Conservation (phyloP, 495 filamentous ascomycete genomes). For the Penicillium pulvis region DNA sequence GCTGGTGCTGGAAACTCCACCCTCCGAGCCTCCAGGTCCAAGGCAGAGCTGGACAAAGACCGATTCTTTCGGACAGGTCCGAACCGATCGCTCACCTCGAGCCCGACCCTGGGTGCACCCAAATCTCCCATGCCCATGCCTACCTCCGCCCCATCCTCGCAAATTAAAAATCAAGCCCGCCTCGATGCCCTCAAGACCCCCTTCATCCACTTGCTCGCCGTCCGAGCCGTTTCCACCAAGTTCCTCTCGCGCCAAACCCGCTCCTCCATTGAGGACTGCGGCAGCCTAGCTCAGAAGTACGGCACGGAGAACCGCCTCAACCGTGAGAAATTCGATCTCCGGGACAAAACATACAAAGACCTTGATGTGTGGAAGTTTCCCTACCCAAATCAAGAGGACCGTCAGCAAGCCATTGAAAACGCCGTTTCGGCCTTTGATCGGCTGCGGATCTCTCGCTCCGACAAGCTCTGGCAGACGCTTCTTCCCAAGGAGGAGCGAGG, state of each 20-base stretch:
- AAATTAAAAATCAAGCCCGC: constrained; percentile 54
- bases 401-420: constrained; percentile 78
- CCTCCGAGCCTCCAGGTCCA: constrained; percentile 34
- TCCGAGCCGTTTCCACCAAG: constrained; percentile 58
- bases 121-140: constrained; percentile 41
- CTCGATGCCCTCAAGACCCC: constrained; percentile 55
- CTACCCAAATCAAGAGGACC: constrained; percentile 66
- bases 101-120: constrained; percentile 61
- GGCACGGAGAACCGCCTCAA: constrained; percentile 61
- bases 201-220: constrained; percentile 74
- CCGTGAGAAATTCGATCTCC: constrained; percentile 65
- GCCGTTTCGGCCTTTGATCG: constrained; percentile 82
- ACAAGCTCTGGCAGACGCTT: constrained; percentile 79
- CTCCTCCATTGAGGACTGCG: constrained; percentile 58
- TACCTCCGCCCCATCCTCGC: constrained; percentile 53
- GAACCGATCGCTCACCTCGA: constrained; percentile 63
- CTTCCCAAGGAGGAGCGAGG: constrained; percentile 73
- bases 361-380: constrained; percentile 79
- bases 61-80: constrained; percentile 44
- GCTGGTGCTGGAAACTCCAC: constrained; percentile 13
- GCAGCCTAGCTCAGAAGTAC: constrained; percentile 54
- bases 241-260: constrained; percentile 60
- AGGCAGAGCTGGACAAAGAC: constrained; percentile 48
- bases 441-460: constrained; percentile 67
- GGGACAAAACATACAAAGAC: constrained; percentile 75